A percentile compares a stretch with the other conserved stretches of the same genome.
These are phyloP conservation scores for Sarcodon aspratus DNA, from an alignment of 768 basidiomycete genomes.

Conservation along the genomic window DNA sequence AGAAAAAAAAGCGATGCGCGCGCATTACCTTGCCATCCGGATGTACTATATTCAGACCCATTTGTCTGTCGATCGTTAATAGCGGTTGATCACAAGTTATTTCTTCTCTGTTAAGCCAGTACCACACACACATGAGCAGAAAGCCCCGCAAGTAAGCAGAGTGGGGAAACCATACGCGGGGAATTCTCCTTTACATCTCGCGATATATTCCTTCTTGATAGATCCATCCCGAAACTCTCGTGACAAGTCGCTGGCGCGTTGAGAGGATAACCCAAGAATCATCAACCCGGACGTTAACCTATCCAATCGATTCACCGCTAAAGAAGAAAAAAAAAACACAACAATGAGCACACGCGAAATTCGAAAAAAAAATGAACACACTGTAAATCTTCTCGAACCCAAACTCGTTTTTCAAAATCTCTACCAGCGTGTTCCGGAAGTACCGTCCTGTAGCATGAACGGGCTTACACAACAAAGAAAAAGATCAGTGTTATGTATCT, in stretches of 20 bases:
- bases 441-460: constrained; percentile 91
- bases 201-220: constrained; percentile 88
- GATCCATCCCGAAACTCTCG: constrained; percentile 73
- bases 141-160: background rate
- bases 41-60: constrained; percentile 94
- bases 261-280: constrained; percentile 73
- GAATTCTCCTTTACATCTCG: constrained; percentile 77
- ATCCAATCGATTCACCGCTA: constrained; percentile 92
- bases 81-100: constrained; percentile 79
- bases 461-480: constrained; percentile 38
- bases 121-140: background rate
- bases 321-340: background rate
- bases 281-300: constrained; percentile 91
- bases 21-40: constrained; percentile 78
- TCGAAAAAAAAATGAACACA: constrained; percentile 27
- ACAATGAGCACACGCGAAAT: background rate
- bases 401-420: constrained; percentile 78
- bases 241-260: constrained; percentile 59
- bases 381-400: constrained; percentile 76
- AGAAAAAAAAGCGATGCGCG: background rate
- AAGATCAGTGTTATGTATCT: background rate
- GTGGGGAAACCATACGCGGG: constrained; percentile 49
- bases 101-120: constrained; percentile 43
- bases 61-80: constrained; percentile 88
- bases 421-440: constrained; percentile 76